Evolutionary conservation across 2,329 filamentous ascomycete species (phyloP).

Genomic region (Aspergillus awamori): DNA sequence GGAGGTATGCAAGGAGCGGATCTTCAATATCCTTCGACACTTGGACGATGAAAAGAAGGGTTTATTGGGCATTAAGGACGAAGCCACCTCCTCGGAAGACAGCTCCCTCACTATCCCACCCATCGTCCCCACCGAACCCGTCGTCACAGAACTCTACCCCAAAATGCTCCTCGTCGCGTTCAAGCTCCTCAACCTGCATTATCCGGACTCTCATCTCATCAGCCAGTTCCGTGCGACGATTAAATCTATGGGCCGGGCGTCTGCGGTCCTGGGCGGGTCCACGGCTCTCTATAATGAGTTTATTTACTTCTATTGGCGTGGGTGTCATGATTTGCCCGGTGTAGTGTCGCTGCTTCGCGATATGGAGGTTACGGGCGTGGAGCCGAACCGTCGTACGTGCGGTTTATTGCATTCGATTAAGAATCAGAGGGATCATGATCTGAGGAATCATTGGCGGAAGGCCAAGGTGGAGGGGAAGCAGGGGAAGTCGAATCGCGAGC

Average conservation of each 20-base stretch:
- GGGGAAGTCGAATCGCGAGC: constrained; percentile 13
- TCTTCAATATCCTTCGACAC: constrained; percentile 43
- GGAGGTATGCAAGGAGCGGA: constrained; percentile 42
- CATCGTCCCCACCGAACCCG: constrained; percentile 32
- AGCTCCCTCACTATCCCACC: constrained; percentile 34
- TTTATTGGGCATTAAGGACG: neutral
- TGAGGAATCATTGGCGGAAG: constrained; percentile 20
- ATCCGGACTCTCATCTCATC: constrained; percentile 45
- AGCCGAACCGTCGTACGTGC: constrained; percentile 39
- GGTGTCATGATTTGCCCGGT: constrained; percentile 44
- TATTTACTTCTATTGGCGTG: constrained; percentile 47
- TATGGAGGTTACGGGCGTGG: constrained; percentile 49
- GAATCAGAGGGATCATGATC: constrained; percentile 28
- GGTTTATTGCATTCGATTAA: constrained; percentile 36
- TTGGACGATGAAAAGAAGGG: constrained; percentile 23
- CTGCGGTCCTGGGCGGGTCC: constrained; percentile 48
- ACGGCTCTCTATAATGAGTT: constrained; percentile 49
- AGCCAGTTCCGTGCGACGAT: constrained; percentile 46
- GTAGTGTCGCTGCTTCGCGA: constrained; percentile 45
- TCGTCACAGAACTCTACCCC: constrained; percentile 45
- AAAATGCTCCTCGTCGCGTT: constrained; percentile 45
- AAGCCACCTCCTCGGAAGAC: neutral
- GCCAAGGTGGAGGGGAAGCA: neutral
- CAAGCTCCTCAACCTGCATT: constrained; percentile 43
- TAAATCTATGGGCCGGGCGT: constrained; percentile 44